Evolutionary conservation across 441 rosid genomes (phyloP).

Genomic region (Euphorbia schlechtendalii): DNA sequence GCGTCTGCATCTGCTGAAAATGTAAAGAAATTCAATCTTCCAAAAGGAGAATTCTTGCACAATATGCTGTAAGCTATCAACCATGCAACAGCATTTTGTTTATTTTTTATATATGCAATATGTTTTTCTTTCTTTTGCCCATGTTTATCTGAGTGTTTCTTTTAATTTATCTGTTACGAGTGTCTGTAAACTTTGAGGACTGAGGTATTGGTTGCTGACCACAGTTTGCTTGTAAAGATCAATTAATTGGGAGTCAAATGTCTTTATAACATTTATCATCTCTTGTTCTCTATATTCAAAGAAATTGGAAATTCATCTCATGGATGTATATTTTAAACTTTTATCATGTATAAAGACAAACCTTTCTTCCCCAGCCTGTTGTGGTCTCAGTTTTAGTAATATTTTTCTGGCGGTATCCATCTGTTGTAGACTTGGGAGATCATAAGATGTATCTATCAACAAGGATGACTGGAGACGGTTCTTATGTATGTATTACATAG

Average conservation of each 20-base stretch:
- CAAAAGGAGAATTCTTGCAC: slow-evolving; percentile 86
- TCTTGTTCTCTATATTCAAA: neutral
- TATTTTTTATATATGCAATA: neutral
- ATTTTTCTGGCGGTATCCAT: neutral
- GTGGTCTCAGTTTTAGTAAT: neutral
- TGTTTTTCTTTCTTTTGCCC: neutral
- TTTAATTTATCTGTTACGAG: neutral
- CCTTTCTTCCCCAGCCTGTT: neutral
- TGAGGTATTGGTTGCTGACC: neutral
- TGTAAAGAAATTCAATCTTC: slow-evolving; percentile 82
- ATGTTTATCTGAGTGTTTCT: neutral
- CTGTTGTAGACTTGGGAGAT: neutral
- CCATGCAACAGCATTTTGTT: neutral
- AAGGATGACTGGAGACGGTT: no score
- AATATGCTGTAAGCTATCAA: slow-evolving; percentile 85
- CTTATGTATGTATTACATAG: no score
- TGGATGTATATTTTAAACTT: neutral
- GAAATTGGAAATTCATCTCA: neutral
- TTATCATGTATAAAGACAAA: neutral
- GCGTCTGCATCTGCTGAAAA: slow-evolving; percentile 97
- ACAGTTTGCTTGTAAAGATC: neutral
- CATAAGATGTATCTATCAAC: no score
- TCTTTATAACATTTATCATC: slow-evolving; percentile 1
- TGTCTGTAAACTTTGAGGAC: neutral
- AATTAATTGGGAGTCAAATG: neutral